phyloP scores from a whole-genome alignment of 805 yeast genomes.

The Kodamaea lidongshanica region DNA sequence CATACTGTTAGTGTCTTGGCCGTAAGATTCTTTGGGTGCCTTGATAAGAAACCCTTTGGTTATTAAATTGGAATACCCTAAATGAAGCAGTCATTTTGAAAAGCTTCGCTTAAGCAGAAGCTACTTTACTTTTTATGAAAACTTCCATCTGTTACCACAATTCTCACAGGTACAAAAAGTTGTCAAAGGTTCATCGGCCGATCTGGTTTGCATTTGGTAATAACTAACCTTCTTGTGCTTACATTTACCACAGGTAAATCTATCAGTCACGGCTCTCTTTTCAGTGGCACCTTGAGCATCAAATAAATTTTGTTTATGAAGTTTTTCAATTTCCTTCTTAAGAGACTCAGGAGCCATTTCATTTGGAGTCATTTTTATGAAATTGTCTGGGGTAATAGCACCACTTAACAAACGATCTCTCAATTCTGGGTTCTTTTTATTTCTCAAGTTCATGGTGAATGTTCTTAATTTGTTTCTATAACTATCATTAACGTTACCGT shows the following conservation, averaged over 20 bases:
- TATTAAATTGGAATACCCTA: no score
- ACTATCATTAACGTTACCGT: conserved; percentile 48
- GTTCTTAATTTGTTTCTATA: conserved; percentile 84
- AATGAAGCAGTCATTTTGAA: no score
- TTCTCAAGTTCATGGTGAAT: conserved; percentile 78
- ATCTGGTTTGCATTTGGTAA: conserved; percentile 95
- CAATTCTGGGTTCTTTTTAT: conserved; percentile 82
- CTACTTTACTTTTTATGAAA: conserved; percentile 43
- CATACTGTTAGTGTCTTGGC: no score
- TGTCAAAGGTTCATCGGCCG: conserved; percentile 98
- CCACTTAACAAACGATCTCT: conserved; percentile 62
- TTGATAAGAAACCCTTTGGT: no score
- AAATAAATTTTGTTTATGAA: conserved; percentile 82
- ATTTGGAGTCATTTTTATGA: conserved; percentile 81
- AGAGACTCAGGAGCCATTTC: conserved; percentile 93
- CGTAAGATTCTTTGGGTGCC: no score
- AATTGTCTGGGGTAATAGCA: conserved; percentile 57
- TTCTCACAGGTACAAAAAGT: conserved; percentile 97
- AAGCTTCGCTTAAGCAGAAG: no score
- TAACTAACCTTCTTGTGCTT: conserved; percentile 95
- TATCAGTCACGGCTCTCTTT: conserved; percentile 90
- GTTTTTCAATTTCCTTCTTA: conserved; percentile 75
- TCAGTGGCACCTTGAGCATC: conserved; percentile 98
- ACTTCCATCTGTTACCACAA: conserved; percentile 98
- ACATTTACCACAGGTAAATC: conserved; percentile 97